Evolutionary conservation across 805 yeast genomes (phyloP), one percentile per base, ranked within the genome.

Genomic region (Yamadazyma olivae): DNA sequence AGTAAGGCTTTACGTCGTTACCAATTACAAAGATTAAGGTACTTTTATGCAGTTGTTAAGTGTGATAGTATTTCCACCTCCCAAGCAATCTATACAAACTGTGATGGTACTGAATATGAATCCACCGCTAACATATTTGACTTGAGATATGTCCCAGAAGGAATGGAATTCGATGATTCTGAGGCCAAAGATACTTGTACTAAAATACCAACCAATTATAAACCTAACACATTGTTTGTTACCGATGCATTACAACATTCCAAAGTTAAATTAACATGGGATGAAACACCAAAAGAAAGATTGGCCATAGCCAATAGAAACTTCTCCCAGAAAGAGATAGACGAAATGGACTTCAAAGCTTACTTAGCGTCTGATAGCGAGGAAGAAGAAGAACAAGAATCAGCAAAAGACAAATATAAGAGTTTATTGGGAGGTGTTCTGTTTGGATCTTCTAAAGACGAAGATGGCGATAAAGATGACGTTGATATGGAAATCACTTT

Each of bases 171-270:
- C 58, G 70, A 59, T 20, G 89, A 81, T 9, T 85, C 79, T 37
- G 77, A 76, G 39, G 81, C 95, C 27, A 74, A 78, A 48, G 98
- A 93, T 50, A 54, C 57, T 21, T 87, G 97, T 62, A 62, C 66
- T 16, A 75, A 76, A 43, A 65, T 89, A 6, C 96, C 98, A 5
- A 62, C 79, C 2, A 76, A 75, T 32, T 93, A 93, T 60, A 81
- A 78, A 47, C 99, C 99, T 14, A 70, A 70, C 36, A 53, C 68
- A 2, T 69, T 73, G 7, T 93, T 93, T 59, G 85, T 86, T 20
- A 93, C 99, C 3, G 97, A 87, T 62, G 99, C 99, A 0, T 70
- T 93, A 41, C 96, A 93, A 57, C 96, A 89, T 55, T 90, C 98
- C 12, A 93, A 90, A 53, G 99, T 93, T 33, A 90, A 87, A 58